Percentiles rank a stretch among this genome's conserved stretches.
phyloP scores from a whole-genome alignment of 108 stramenopile genomes.

The Schizochytrium sp. region DNA sequence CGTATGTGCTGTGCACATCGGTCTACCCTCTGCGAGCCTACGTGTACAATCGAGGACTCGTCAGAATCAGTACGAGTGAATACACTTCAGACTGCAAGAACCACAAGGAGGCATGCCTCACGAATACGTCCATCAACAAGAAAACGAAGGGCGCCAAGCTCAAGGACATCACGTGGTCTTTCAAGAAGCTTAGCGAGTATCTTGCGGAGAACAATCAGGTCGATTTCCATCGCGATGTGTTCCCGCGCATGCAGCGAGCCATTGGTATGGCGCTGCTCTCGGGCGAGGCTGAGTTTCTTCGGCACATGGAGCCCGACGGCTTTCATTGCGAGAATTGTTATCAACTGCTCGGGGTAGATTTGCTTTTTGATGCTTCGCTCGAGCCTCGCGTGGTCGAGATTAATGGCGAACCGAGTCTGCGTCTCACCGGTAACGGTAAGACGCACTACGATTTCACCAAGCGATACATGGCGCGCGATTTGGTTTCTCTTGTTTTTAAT shows the following conservation, averaged over 20 bases:
- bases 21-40: not conserved
- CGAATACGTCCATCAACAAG: not conserved
- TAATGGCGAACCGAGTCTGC: not conserved
- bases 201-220: not conserved
- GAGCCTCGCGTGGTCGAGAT: not conserved
- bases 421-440: not conserved
- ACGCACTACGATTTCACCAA: constrained; percentile 15
- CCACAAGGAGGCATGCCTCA: not conserved
- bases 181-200: constrained; percentile 3
- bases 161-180: constrained; percentile 18
- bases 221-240: not conserved
- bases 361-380: not conserved
- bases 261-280: constrained; percentile 1
- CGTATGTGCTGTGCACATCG: not conserved
- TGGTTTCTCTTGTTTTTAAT: not conserved
- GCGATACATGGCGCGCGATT: not conserved
- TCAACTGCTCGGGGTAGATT: not conserved
- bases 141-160: not conserved
- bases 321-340: not conserved
- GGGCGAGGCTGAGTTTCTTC: not conserved
- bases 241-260: not conserved
- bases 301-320: not conserved
- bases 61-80: not conserved
- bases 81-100: constrained; percentile 1
- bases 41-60: not conserved